Evolutionary conservation across 164 flowering plant genomes (phyloP).

Genomic region (Piper betle): DNA sequence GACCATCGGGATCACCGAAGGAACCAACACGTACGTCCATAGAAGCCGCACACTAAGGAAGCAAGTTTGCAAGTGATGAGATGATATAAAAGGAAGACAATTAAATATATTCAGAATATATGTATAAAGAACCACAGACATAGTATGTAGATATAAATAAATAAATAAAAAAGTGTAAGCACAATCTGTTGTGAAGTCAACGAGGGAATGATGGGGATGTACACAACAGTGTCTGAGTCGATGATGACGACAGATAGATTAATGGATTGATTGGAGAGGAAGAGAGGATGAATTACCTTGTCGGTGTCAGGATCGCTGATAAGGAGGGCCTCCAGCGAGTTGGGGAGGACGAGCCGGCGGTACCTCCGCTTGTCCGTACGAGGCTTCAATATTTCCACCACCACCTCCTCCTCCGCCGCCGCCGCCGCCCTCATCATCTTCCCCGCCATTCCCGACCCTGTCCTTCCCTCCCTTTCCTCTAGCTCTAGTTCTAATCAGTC

Average conservation of each 20-base stretch:
- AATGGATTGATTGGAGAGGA: background rate
- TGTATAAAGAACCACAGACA: too few species aligned
- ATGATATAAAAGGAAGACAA: background rate
- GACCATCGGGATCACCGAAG: constrained; percentile 76
- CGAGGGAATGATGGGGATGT: background rate
- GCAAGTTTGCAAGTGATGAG: background rate
- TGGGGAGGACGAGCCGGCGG: constrained; percentile 54
- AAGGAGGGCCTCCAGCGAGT: constrained; percentile 73
- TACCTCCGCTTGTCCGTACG: constrained; percentile 76
- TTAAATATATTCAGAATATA: background rate
- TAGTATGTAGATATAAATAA: too few species aligned
- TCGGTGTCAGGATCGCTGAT: constrained; percentile 95
- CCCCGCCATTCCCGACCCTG: background rate
- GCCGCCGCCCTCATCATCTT: background rate
- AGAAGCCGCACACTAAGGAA: constrained; percentile 47
- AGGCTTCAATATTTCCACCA: constrained; percentile 46
- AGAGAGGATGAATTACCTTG: constrained; percentile 29
- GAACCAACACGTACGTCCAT: constrained; percentile 82
- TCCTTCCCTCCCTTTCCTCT: too few species aligned
- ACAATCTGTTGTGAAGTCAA: too few species aligned
- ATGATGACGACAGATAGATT: background rate
- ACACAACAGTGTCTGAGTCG: too few species aligned
- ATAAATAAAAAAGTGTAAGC: too few species aligned
- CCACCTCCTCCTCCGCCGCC: too few species aligned
- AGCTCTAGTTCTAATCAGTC: too few species aligned